These are phyloP conservation scores for Cladorrhinum samala DNA, from an alignment of 495 filamentous ascomycete species.

Conservation along the genomic window DNA sequence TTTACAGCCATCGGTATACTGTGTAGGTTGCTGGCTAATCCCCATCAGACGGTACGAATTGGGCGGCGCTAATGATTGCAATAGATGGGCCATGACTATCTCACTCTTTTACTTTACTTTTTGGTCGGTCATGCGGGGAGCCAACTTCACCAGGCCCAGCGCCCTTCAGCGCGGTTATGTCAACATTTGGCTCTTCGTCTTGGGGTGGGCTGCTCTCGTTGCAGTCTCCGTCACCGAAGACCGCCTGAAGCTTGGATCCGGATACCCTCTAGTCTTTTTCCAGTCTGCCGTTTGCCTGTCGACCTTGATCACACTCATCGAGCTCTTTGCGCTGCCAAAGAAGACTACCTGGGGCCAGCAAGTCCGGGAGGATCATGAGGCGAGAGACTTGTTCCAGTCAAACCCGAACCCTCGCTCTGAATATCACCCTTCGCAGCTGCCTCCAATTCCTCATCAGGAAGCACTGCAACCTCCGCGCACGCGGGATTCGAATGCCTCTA, in stretches of 20 bases:
- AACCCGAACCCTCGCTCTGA: slow-evolving; percentile 25
- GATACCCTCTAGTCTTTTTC: slow-evolving; percentile 79
- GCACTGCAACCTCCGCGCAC: slow-evolving; percentile 11
- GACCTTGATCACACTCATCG: slow-evolving; percentile 63
- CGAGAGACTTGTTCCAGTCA: slow-evolving; percentile 28
- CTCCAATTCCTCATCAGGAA: slow-evolving; percentile 15
- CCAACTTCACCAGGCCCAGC: slow-evolving; percentile 76
- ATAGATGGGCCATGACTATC: slow-evolving; percentile 74
- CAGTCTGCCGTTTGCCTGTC: slow-evolving; percentile 70
- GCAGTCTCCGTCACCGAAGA: slow-evolving; percentile 67
- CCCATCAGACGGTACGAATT: neutral
- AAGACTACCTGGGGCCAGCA: slow-evolving; percentile 57
- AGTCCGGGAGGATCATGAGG: slow-evolving; percentile 43
- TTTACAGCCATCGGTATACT: slow-evolving; percentile 79
- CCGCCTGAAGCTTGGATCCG: slow-evolving; percentile 61
- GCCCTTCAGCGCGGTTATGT: slow-evolving; percentile 79
- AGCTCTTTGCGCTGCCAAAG: slow-evolving; percentile 70
- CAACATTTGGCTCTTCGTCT: slow-evolving; percentile 73
- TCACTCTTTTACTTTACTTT: slow-evolving; percentile 71
- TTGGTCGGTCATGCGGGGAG: slow-evolving; percentile 79
- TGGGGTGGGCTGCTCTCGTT: slow-evolving; percentile 68
- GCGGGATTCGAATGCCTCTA: slow-evolving; percentile 11
- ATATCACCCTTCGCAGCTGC: slow-evolving; percentile 20
- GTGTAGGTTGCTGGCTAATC: slow-evolving; percentile 45
- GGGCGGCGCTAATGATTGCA: slow-evolving; percentile 18